Percentiles rank a stretch among this genome's conserved stretches.
Evolutionary conservation across 768 basidiomycete genomes (phyloP).

Genomic region (Suillus decipiens): DNA sequence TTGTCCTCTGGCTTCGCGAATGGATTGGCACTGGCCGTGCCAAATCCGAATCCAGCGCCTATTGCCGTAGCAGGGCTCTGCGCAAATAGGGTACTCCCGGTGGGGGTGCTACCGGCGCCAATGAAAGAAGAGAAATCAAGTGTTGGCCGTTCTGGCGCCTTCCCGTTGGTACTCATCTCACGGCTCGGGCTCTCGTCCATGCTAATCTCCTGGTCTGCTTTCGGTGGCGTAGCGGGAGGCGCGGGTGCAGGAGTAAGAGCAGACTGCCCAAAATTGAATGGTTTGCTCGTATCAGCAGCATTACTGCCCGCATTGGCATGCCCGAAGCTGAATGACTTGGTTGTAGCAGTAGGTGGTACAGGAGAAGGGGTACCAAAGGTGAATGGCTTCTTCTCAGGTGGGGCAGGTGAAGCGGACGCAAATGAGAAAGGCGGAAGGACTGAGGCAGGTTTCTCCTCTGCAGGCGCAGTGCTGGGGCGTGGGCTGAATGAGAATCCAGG

Average conservation of each 20-base stretch:
- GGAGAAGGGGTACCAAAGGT: constrained; percentile 43
- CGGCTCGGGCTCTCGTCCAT: constrained; percentile 86
- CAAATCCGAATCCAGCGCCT: constrained; percentile 37
- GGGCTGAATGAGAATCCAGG: constrained; percentile 47
- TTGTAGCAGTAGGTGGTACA: constrained; percentile 26
- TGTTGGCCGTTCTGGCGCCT: constrained; percentile 42
- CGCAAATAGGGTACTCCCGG: constrained; percentile 36
- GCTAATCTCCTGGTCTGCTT: constrained; percentile 62
- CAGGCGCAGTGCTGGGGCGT: constrained; percentile 23
- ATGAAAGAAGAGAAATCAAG: constrained; percentile 53
- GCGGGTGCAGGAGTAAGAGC: constrained; percentile 32
- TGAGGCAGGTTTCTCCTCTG: constrained; percentile 25
- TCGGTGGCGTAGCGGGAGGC: constrained; percentile 68
- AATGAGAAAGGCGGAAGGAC: constrained; percentile 28
- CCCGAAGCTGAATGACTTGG: constrained; percentile 49
- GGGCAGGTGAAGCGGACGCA: constrained; percentile 36
- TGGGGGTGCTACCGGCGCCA: constrained; percentile 30
- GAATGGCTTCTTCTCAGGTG: constrained; percentile 43
- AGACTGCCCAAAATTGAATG: constrained; percentile 55
- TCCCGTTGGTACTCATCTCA: constrained; percentile 51
- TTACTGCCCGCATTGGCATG: constrained; percentile 36
- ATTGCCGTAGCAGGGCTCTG: constrained; percentile 34
- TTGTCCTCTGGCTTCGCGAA: constrained; percentile 51
- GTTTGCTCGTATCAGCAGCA: constrained; percentile 47
- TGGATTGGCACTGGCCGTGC: constrained; percentile 38